Evolutionary conservation across 139 green algal genomes (phyloP).

Genomic region (Chlamydomonas sp.): DNA sequence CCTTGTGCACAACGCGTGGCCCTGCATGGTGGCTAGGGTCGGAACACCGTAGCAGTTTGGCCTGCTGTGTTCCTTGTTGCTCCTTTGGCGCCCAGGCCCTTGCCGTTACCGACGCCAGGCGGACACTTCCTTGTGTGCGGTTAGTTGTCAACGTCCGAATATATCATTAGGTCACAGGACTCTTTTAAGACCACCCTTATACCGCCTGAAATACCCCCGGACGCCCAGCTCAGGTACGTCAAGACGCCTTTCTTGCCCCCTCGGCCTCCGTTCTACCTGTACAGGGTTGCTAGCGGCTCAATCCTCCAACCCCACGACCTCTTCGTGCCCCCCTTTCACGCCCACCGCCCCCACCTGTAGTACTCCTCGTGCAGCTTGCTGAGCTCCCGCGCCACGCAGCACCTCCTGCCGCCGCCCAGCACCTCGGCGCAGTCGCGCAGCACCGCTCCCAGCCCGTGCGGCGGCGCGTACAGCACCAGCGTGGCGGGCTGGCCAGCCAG

Average conservation of each 20-base stretch:
- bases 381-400: slow-evolving; percentile 86
- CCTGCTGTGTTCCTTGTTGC: not conserved
- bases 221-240: not conserved
- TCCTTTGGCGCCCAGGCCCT: not conserved
- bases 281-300: not conserved
- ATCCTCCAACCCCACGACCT: slow-evolving; percentile 16
- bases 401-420: slow-evolving; percentile 64
- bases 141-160: too few species aligned
- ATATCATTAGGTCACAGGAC: too few species aligned
- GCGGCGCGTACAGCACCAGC: slow-evolving; percentile 82
- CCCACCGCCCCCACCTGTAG: slow-evolving; percentile 62
- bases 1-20: too few species aligned
- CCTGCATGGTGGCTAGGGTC: not conserved
- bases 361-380: slow-evolving; percentile 94
- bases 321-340: slow-evolving; percentile 14
- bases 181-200: too few species aligned
- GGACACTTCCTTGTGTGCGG: too few species aligned
- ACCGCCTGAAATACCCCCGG: too few species aligned
- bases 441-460: slow-evolving; percentile 66
- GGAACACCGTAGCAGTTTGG: not conserved
- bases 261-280: slow-evolving; percentile 1
- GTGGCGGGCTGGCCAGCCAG: slow-evolving; percentile 54
- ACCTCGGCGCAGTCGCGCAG: slow-evolving; percentile 71
- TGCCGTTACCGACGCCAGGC: not conserved
- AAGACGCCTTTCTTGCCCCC: not conserved